Base-by-base conservation (phyloP, 139 green algal species). In the Spirogloea muscicola region DNA sequence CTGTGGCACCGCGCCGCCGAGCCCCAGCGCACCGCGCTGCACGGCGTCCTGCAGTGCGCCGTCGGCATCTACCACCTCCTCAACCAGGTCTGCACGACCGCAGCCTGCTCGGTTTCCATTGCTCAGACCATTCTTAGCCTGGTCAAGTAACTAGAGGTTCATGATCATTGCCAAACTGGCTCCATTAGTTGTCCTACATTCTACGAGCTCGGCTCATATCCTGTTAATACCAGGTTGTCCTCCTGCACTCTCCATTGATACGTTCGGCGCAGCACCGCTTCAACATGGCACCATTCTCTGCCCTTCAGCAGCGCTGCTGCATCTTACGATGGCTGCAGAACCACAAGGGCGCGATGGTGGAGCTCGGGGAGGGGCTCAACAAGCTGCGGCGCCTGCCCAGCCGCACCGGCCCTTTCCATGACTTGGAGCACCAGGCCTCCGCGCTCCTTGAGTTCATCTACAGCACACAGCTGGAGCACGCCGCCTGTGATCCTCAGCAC, bases 401-500 rank as follows among this genome's bases (percentile, higher is more conserved):
- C n/a, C 33, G 27, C 13, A 37, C 16, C 27, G 44, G 44, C 34
- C 36, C 27, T n/a, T 34, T 68, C 25, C 16, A 4, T 18, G 71
- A 82, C 29, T 79, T 79, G 49, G 71, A 78, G 61, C 5, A 21
- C 3, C 34, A 49, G 42, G 69, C 69, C 33, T 21, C 21, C 18
- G 71, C 60, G 3, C 34, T 79, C 65, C 72, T 82, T 36, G 74
- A 82, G 69, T 82, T 82, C 48, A 42, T 82, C 27, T 82, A 82
- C 74, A 79, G 21, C 42, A 82, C 74, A 0, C 74, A 82, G 46
- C 48, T 82, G 0, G 74, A 82, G 52, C 37, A 76, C 36, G 74
- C 74, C n/a, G 74, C 74, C 7, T 82, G 74, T 68, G 58, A 80
- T 63, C 52, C n/a, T 29, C 38, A 18, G 1, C 18, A 41, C 21